phyloP scores from a whole-genome alignment of 83 land plant genomes.

The Isoetes engelmannii region DNA sequence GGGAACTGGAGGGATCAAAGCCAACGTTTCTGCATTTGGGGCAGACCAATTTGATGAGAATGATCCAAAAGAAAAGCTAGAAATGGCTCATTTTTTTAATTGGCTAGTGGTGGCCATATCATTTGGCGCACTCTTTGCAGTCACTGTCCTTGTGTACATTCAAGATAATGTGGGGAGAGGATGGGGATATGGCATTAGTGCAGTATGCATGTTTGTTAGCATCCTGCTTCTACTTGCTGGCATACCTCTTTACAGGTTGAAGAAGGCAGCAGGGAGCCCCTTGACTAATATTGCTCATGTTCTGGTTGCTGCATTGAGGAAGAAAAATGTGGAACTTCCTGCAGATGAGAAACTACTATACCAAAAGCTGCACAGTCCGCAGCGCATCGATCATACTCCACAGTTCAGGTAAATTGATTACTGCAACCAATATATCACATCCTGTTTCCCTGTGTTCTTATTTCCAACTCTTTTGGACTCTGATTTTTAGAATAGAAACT shows the following conservation, averaged over 20 bases:
- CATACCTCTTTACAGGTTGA: slow-evolving; percentile 5
- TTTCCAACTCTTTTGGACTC: background rate
- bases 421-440: no score
- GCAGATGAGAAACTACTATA: slow-evolving; percentile 5
- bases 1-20: slow-evolving; percentile 19
- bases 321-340: background rate
- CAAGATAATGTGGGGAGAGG: slow-evolving; percentile 18
- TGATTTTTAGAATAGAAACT: background rate
- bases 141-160: slow-evolving; percentile 17
- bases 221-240: slow-evolving; percentile 8
- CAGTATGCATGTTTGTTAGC: slow-evolving; percentile 3
- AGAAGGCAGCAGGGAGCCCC: slow-evolving; percentile 17
- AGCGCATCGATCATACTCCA: background rate
- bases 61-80: slow-evolving; percentile 17
- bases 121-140: slow-evolving; percentile 15
- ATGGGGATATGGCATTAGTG: slow-evolving; percentile 20
- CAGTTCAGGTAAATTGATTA: slow-evolving; percentile 8
- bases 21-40: slow-evolving; percentile 20
- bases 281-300: slow-evolving; percentile 19
- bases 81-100: slow-evolving; percentile 17
- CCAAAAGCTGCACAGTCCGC: background rate
- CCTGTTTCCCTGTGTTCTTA: background rate
- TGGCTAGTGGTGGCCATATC: slow-evolving; percentile 3
- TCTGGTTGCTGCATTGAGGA: background rate
- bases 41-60: slow-evolving; percentile 34